phyloP scores from a whole-genome alignment of 1,284 basidiomycete genomes.

The Microbotryum violaceum region DNA sequence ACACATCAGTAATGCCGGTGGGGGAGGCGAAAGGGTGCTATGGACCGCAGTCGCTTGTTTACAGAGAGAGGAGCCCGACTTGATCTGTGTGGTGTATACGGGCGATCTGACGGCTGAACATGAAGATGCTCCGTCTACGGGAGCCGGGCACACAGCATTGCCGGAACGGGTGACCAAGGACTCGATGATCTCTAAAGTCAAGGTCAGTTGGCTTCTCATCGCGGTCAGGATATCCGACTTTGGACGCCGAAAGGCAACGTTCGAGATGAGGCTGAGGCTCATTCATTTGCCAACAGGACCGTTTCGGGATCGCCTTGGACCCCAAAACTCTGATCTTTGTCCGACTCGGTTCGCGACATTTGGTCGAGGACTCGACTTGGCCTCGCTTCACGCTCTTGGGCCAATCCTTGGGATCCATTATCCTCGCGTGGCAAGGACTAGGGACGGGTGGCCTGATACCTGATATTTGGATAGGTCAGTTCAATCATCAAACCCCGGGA shows the following conservation, averaged over 20 bases:
- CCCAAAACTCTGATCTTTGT: constrained; percentile 64
- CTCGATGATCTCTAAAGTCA: constrained; percentile 71
- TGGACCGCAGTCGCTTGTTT: constrained; percentile 82
- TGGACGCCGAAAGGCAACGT: not conserved
- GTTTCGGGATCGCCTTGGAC: constrained; percentile 73
- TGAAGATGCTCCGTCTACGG: no score
- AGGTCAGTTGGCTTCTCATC: constrained; percentile 49
- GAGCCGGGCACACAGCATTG: no score
- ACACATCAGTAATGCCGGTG: constrained; percentile 78
- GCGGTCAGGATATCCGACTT: not conserved
- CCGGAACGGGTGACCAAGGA: constrained; percentile 57
- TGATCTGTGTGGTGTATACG: constrained; percentile 80
- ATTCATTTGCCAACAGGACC: constrained; percentile 47
- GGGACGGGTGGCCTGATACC: constrained; percentile 55
- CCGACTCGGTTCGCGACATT: constrained; percentile 59
- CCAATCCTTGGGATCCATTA: constrained; percentile 80
- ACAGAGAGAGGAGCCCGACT: constrained; percentile 61
- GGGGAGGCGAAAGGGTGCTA: constrained; percentile 91
- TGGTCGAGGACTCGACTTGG: constrained; percentile 80
- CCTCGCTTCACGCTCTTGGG: constrained; percentile 80
- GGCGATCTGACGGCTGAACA: constrained; percentile 55
- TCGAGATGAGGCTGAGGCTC: not conserved
- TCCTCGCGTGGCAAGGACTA: constrained; percentile 73
- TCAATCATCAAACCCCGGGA: not conserved
- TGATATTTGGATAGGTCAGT: constrained; percentile 79